Conservation (phyloP, 2,329 filamentous ascomycete species). For the Xylaria sp. region DNA sequence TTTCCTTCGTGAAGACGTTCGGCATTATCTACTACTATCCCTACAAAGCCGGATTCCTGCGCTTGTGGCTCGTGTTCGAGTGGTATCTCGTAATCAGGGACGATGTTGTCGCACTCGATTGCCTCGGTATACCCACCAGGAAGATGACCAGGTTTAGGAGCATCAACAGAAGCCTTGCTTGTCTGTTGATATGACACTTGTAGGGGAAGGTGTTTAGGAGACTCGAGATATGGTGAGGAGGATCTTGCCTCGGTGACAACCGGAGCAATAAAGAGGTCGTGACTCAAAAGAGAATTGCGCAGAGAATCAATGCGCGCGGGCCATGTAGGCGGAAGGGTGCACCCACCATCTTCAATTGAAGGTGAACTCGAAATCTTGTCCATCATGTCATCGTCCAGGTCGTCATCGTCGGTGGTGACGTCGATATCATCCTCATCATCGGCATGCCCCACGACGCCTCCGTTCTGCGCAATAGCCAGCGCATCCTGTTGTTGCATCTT, state of each 20-base stretch:
- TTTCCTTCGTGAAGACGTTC: slow-evolving; percentile 27
- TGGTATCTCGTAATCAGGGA: slow-evolving; percentile 37
- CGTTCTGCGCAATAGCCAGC: slow-evolving; percentile 71
- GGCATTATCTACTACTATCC: slow-evolving; percentile 16
- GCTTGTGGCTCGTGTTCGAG: slow-evolving; percentile 31
- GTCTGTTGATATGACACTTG: slow-evolving; percentile 44
- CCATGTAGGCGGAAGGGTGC: slow-evolving; percentile 58
- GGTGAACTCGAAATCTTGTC: slow-evolving; percentile 99
- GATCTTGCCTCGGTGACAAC: slow-evolving; percentile 52
- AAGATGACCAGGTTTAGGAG: slow-evolving; percentile 56
- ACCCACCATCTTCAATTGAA: slow-evolving; percentile 99
- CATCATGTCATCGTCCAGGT: slow-evolving; percentile 92
- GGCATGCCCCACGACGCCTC: slow-evolving; percentile 60
- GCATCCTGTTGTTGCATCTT: slow-evolving; percentile 65
- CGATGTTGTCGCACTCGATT: slow-evolving; percentile 49
- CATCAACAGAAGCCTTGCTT: slow-evolving; percentile 52
- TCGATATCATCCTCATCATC: slow-evolving; percentile 73
- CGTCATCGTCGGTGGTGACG: slow-evolving; percentile 74
- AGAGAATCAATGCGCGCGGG: slow-evolving; percentile 59
- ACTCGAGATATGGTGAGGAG: slow-evolving; percentile 57
- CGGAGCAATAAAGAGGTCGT: slow-evolving; percentile 49
- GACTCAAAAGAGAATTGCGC: slow-evolving; percentile 48
- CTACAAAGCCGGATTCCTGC: slow-evolving; percentile 35
- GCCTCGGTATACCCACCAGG: slow-evolving; percentile 58
- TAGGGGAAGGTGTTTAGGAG: slow-evolving; percentile 51